Evolutionary conservation across 495 filamentous ascomycete species (phyloP), one percentile per base, ranked within the genome.

Genomic region (Chlorociboria aeruginascens): DNA sequence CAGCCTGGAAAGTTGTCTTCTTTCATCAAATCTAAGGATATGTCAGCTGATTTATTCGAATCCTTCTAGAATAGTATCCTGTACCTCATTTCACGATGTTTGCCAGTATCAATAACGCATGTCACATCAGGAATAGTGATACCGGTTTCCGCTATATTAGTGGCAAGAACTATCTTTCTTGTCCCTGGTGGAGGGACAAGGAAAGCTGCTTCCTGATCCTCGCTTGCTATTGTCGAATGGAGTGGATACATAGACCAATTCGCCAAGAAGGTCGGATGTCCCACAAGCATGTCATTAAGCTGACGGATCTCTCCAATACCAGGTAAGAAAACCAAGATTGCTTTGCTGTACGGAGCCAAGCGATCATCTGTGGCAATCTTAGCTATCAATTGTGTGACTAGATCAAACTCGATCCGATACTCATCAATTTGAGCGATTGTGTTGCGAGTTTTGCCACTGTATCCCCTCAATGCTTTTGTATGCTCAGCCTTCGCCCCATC

Each of bases 91-190:
- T 94, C 92, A 51, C 90, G 89, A 62, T 96, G 90, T 61, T 92
- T 95, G 43, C 90, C 89, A 10, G 86, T 83, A 64, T 97, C 90
- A 48, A 97, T 82, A 25, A 97, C 90, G 55, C 88, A 93, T 4
- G 90, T 96, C 32, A 97, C 81, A 62, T 96, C 90, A 1, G 90
- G 90, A 54, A 97, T 97, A 0, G 90, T 97, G 56, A 97, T 94
- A 66, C 89, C 89, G 0, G 90, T 97, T 59, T 97, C 90, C 17
- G 90, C 90, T 58, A 97, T 96, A 58, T 97, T 97, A 8, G 90
- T 98, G 6, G 90, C 86, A 39, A 95, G 75, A 3, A 96, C 89
- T 50, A 96, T 92, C 66, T 96, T 97, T 46, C 88, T 73, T 35
- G 77, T 71, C 7, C 86, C 90, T 12, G 72, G 71, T 1, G 87